A percentile compares a stretch with the other conserved stretches of the same genome.
These are phyloP conservation scores for Aspergillus luchuensis DNA, from an alignment of 2,329 filamentous ascomycete genomes.

Conservation along the genomic window DNA sequence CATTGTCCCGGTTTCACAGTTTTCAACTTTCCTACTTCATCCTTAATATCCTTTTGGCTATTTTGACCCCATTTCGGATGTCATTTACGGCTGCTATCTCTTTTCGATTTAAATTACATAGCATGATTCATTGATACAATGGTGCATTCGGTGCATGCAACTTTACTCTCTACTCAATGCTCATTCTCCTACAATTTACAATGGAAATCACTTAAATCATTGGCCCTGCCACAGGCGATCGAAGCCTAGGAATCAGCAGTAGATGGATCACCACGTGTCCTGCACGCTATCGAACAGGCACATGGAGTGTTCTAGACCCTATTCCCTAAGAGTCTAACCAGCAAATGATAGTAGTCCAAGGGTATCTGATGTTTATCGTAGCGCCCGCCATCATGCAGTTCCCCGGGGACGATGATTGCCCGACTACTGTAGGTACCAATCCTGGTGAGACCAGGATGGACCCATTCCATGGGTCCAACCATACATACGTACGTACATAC, in stretches of 20 bases:
- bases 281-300: too few relatives aligned
- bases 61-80: conserved; percentile 1
- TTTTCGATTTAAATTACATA: neutral
- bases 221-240: too few relatives aligned
- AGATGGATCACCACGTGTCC: too few relatives aligned
- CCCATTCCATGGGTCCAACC: neutral
- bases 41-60: conserved; percentile 3
- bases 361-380: too few relatives aligned
- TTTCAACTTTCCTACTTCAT: conserved; percentile 4
- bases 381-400: too few relatives aligned
- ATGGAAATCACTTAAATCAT: too few relatives aligned
- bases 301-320: too few relatives aligned
- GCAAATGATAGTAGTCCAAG: too few relatives aligned
- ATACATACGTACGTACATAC: neutral
- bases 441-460: neutral
- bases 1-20: conserved; percentile 21
- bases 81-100: neutral
- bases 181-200: too few relatives aligned
- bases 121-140: neutral
- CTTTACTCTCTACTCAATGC: neutral
- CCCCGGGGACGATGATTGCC: too few relatives aligned
- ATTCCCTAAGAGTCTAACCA: too few relatives aligned
- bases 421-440: neutral
- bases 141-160: neutral
- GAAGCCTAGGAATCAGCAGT: too few relatives aligned